These are phyloP conservation scores for Lipomyces yamadae DNA, from an alignment of 805 yeast genomes.

Conservation along the genomic window DNA sequence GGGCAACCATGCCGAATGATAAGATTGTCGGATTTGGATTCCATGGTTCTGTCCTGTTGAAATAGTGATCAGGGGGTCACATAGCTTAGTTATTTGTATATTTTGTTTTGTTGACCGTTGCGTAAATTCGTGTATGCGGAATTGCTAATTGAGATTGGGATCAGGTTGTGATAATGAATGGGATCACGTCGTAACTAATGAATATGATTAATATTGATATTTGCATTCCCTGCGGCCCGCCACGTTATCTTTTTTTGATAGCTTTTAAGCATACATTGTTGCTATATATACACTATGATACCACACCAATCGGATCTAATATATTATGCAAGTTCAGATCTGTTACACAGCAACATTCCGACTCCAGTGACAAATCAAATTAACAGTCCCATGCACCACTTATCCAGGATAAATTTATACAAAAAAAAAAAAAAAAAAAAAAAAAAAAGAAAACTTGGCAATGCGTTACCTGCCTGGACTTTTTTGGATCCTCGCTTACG, in stretches of 20 bases:
- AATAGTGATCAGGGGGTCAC: neutral
- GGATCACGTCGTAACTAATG: too few relatives aligned
- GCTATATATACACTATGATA: neutral
- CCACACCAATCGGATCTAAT: neutral
- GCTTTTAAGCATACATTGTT: too few relatives aligned
- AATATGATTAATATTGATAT: too few relatives aligned
- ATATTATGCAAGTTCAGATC: neutral
- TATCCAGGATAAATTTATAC: neutral
- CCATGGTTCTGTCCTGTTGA: slow-evolving; percentile 23
- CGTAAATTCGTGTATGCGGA: neutral
- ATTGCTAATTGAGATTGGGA: too few relatives aligned
- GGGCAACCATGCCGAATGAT: slow-evolving; percentile 25
- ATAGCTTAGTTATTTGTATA: neutral
- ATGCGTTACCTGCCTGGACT: neutral
- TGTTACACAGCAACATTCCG: neutral
- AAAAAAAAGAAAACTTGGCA: neutral
- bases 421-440: neutral
- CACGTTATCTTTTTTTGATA: too few relatives aligned
- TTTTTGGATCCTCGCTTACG: neutral
- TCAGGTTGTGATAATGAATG: neutral
- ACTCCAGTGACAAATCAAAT: neutral
- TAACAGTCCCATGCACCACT: slow-evolving; percentile 1
- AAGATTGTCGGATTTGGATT: slow-evolving; percentile 32
- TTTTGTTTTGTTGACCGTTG: too few relatives aligned
- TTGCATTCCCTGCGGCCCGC: too few relatives aligned